Base-by-base conservation (phyloP, 78 protist genomes). In the Emiliania huxleyi region DNA sequence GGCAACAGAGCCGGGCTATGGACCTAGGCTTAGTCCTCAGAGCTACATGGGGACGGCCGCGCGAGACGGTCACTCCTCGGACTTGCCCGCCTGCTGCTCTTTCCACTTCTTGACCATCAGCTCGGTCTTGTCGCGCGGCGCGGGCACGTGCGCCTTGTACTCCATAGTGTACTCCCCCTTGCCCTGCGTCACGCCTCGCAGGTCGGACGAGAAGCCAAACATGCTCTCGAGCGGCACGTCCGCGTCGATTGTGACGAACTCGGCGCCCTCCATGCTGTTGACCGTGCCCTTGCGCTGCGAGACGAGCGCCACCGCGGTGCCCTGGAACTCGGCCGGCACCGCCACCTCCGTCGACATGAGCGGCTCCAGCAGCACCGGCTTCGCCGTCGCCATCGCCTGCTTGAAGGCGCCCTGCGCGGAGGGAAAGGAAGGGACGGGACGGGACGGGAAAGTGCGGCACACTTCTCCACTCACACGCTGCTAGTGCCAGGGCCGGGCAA, bases 121-220 rank as follows among this genome's bases (percentile, higher is more conserved):
- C 38, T 55, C 79, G 69, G 90, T 92, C 77, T 21, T 38, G 26
- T 90, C 77, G 4, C 37, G 55, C 2, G 48, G n/a, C 38, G 62
- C 91, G 3, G 94, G 93, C 84, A 38, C 43, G 91, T 95, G 96
- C 45, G 38, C 79, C 29, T 18, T 33, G 93, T 95, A 96, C 89
- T 96, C 97, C 98, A 97, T 97, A n/a, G 95, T 11, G 91, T 94
- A 97, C 95, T 97, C 97, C 6, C 98, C 98, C 95, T 96, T 96
- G 84, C 97, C 97, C 95, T 93, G 93, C 8, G 99, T 98, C 49
- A 89, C n/a, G 26, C 97, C 87, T 44, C 99, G 95, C 44, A 98
- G 93, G 44, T 98, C 99, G 29, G 97, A 95, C 18, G 97, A 93
- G 88, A 94, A 98, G 81, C 99, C 99, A 87, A 98, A 98, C 99